Conservation (phyloP, 192 early-diverging fungal genomes). For the Lunasporangiospora selenospora region DNA sequence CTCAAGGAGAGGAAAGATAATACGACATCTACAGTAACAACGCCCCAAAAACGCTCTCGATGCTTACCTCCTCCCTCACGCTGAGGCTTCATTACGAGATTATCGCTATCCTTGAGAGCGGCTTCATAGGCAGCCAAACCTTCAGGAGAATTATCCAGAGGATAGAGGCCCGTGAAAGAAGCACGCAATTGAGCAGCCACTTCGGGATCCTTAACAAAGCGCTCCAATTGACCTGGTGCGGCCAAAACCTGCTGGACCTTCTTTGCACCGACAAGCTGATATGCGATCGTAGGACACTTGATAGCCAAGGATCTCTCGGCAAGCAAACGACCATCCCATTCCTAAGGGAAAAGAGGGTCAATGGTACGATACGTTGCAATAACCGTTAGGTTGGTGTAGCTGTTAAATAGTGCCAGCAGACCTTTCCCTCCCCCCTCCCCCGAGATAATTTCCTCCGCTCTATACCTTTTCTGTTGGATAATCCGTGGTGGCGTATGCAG, state of each 20-base stretch:
- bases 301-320: constrained; percentile 85
- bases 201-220: constrained; percentile 62
- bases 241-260: constrained; percentile 96
- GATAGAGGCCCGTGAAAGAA: constrained; percentile 92
- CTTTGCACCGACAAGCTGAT: constrained; percentile 95
- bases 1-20: not conserved
- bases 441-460: no score
- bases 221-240: constrained; percentile 79
- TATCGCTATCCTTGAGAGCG: constrained; percentile 68
- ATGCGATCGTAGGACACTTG: constrained; percentile 89
- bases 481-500: constrained; percentile 91
- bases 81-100: constrained; percentile 95
- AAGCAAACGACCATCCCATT: constrained; percentile 90
- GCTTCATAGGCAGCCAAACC: constrained; percentile 71
- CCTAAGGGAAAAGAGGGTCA: constrained; percentile 58
- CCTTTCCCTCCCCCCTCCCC: no score
- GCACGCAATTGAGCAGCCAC: constrained; percentile 62
- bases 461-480: constrained; percentile 79
- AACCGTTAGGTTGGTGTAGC: no score
- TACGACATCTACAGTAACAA: not conserved
- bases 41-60: constrained; percentile 53
- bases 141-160: constrained; percentile 72
- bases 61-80: constrained; percentile 88
- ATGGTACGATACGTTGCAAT: no score
- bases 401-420: no score